A percentile compares a stretch with the other conserved stretches of the same genome.
Conservation (phyloP, 805 yeast genomes). For the Zygoascus bituminiphila region DNA sequence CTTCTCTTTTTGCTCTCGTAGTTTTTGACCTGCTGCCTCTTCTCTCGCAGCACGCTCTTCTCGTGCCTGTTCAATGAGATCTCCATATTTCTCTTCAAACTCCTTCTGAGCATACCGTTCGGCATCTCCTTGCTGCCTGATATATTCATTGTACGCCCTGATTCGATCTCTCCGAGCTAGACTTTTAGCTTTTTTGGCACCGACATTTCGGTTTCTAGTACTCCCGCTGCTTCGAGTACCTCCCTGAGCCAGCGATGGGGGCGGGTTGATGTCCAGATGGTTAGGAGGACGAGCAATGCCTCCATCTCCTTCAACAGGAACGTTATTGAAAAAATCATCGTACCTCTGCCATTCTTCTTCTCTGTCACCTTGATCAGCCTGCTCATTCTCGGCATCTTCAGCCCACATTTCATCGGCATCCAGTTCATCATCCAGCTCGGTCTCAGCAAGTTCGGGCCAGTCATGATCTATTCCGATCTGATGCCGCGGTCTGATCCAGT, state of each 20-base stretch:
- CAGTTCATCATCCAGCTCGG: neutral
- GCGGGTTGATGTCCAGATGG: constrained; percentile 1
- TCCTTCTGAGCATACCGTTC: constrained; percentile 17
- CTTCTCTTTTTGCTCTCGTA: constrained; percentile 16
- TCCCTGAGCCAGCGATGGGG: constrained; percentile 1
- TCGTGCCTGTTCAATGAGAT: constrained; percentile 24
- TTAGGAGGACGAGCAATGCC: constrained; percentile 1
- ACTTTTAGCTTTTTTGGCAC: constrained; percentile 29
- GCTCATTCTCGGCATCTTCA: neutral
- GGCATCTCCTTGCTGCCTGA: constrained; percentile 26
- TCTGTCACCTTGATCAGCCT: neutral
- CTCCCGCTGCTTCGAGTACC: neutral
- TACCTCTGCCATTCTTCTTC: constrained; percentile 1
- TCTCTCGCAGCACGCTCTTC: constrained; percentile 9
- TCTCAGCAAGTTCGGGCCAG: neutral
- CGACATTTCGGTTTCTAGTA: constrained; percentile 18
- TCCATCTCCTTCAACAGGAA: constrained; percentile 5
- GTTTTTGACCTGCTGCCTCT: constrained; percentile 13
- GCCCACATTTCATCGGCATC: constrained; percentile 7
- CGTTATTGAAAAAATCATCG: neutral
- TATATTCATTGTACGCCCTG: constrained; percentile 28
- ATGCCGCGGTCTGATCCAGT: neutral
- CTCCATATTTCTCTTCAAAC: constrained; percentile 26
- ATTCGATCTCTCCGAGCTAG: constrained; percentile 27
- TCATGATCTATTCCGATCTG: constrained; percentile 1